These are phyloP conservation scores for Capsicum rhomboideum DNA, from an alignment of 257 asterid genomes.

Conservation along the genomic window DNA sequence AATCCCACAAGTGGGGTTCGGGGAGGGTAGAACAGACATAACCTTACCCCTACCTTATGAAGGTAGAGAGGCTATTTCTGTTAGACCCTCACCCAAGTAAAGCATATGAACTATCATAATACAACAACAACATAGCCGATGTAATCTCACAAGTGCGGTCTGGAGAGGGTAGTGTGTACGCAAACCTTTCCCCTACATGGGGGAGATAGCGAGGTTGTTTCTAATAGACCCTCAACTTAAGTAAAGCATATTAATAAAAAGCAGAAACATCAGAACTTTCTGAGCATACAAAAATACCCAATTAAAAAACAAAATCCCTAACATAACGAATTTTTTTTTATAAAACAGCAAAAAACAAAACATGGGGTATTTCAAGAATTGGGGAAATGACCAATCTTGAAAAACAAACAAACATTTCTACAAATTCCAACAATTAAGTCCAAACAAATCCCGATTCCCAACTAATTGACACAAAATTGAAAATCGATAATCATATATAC, in stretches of 20 bases:
- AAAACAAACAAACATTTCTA: neutral
- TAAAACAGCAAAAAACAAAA: neutral
- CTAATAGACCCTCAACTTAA: neutral
- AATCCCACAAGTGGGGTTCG: no score
- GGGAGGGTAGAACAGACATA: no score
- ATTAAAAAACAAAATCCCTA: neutral
- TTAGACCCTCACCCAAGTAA: no score
- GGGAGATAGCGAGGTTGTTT: no score
- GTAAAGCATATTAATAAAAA: neutral
- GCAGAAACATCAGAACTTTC: conserved; percentile 1
- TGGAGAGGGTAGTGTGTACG: no score
- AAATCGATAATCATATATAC: neutral
- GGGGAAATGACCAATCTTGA: neutral
- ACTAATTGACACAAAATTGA: neutral
- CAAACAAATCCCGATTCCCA: neutral
- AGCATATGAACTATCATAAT: no score
- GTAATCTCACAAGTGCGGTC: no score
- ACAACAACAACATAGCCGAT: no score
- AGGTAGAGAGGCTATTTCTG: no score
- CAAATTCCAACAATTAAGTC: neutral
- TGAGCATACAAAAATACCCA: neutral
- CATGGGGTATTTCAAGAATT: neutral
- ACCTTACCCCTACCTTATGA: no score
- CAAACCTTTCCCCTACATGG: no score
- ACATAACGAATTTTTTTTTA: neutral